Evolutionary conservation across 257 asterid genomes (phyloP).

Genomic region (Fraxinus pennsylvanica): DNA sequence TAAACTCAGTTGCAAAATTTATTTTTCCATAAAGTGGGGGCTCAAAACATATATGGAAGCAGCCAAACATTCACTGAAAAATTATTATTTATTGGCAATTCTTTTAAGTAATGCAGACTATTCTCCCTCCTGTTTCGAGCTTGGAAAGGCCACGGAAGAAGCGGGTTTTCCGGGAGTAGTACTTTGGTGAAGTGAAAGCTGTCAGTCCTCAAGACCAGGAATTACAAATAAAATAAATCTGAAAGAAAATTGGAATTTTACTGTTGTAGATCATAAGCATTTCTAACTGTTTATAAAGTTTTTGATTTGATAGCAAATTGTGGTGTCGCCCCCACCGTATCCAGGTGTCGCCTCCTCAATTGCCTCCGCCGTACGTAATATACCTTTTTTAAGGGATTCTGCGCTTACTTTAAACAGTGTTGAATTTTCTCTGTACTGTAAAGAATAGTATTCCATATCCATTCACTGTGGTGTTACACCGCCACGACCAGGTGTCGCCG

Average conservation of each 20-base stretch:
- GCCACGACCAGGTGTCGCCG: constrained; percentile 25
- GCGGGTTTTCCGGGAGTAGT: constrained; percentile 35
- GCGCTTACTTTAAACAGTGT: background rate
- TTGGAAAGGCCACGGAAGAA: constrained; percentile 15
- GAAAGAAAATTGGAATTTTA: background rate
- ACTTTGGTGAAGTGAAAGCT: constrained; percentile 19
- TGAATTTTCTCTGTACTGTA: background rate
- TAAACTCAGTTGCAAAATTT: too few species aligned
- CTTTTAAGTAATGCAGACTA: background rate
- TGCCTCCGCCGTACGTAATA: background rate
- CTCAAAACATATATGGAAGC: too few species aligned
- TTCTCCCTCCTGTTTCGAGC: background rate
- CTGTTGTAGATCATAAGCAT: background rate
- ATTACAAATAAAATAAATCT: background rate
- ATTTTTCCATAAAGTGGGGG: too few species aligned
- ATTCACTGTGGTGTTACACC: constrained; percentile 1
- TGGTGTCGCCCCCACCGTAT: constrained; percentile 13
- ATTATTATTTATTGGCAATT: too few species aligned
- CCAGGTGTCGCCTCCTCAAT: constrained; percentile 29
- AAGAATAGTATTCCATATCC: constrained; percentile 10
- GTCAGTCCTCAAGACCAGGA: constrained; percentile 17
- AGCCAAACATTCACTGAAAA: too few species aligned
- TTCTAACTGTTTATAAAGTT: constrained; percentile 37
- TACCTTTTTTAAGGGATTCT: background rate
- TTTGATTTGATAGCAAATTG: constrained; percentile 36